phyloP scores from a whole-genome alignment of 2,329 filamentous ascomycete genomes.

The Fusarium verticillioides region DNA sequence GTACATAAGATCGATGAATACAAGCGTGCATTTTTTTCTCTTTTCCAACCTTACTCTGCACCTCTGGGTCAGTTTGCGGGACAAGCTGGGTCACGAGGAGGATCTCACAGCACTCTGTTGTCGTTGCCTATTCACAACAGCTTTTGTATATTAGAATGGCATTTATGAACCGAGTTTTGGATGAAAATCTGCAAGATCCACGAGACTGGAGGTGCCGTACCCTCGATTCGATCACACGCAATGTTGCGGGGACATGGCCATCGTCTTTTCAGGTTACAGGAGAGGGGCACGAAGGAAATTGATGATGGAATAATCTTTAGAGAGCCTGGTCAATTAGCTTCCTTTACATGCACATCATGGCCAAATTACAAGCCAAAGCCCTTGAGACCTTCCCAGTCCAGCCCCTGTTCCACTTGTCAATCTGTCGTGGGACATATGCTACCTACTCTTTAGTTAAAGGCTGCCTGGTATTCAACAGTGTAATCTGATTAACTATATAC shows the following conservation, averaged over 20 bases:
- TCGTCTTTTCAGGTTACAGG: neutral
- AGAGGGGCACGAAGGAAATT: accelerated
- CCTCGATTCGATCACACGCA: neutral
- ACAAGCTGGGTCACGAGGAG: accelerated
- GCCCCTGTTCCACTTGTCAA: neutral
- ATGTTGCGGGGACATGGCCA: neutral
- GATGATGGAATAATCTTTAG: neutral
- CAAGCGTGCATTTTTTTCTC: neutral
- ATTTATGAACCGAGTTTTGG: neutral
- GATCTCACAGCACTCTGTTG: neutral
- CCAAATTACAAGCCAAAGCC: neutral
- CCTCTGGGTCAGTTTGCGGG: too few species aligned
- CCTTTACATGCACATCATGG: neutral
- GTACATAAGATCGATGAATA: neutral
- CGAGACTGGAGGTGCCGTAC: accelerated
- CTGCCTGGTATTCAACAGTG: neutral
- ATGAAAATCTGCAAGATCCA: neutral
- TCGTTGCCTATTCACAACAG: too few species aligned
- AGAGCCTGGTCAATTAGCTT: neutral
- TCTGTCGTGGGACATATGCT: neutral
- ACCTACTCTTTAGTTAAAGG: neutral
- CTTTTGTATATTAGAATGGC: neutral
- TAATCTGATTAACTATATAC: neutral
- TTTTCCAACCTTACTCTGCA: neutral
- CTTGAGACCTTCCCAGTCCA: accelerated